phyloP scores from a whole-genome alignment of 768 basidiomycete species.

The Termitomyces sp. region DNA sequence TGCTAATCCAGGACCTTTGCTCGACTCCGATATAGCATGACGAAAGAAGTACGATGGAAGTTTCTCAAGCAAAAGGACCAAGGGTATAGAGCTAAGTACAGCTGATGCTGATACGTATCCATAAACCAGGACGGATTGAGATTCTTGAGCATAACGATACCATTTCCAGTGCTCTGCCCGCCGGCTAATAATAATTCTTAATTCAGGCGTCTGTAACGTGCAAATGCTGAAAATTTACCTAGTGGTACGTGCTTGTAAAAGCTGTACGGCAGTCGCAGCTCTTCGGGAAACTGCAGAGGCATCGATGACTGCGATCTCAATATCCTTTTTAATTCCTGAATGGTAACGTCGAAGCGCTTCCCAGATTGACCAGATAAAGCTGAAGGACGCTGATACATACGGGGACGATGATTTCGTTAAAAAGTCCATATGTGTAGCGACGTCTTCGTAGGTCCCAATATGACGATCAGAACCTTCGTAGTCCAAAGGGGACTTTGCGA shows the following conservation, averaged over 20 bases:
- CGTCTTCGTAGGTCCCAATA: slow-evolving; percentile 50
- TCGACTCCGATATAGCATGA: slow-evolving; percentile 18
- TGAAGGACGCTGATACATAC: slow-evolving; percentile 74
- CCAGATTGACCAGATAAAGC: slow-evolving; percentile 80
- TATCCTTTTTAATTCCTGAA: slow-evolving; percentile 64
- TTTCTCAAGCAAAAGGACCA: slow-evolving; percentile 56
- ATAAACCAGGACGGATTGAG: slow-evolving; percentile 70
- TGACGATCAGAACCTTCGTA: slow-evolving; percentile 3
- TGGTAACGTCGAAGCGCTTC: slow-evolving; percentile 76
- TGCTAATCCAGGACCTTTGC: slow-evolving; percentile 26
- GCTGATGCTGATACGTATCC: slow-evolving; percentile 63
- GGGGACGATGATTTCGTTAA: slow-evolving; percentile 65
- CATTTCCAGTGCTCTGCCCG: slow-evolving; percentile 62
- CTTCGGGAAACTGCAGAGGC: slow-evolving; percentile 50
- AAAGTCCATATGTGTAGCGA: slow-evolving; percentile 71
- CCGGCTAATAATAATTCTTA: slow-evolving; percentile 9
- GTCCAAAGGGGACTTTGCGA: slow-evolving; percentile 6
- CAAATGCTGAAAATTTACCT: slow-evolving; percentile 43
- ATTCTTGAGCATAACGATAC: slow-evolving; percentile 70
- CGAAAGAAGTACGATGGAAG: slow-evolving; percentile 68
- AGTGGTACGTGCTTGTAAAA: slow-evolving; percentile 46
- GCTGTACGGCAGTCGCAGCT: slow-evolving; percentile 61
- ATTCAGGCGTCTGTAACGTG: not conserved
- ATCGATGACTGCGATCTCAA: slow-evolving; percentile 79
- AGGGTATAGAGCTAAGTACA: slow-evolving; percentile 65